Evolutionary conservation across 176 grass and related monocot species (phyloP), one percentile per base, ranked within the genome.

Genomic region (Cymbopogon citratus): DNA sequence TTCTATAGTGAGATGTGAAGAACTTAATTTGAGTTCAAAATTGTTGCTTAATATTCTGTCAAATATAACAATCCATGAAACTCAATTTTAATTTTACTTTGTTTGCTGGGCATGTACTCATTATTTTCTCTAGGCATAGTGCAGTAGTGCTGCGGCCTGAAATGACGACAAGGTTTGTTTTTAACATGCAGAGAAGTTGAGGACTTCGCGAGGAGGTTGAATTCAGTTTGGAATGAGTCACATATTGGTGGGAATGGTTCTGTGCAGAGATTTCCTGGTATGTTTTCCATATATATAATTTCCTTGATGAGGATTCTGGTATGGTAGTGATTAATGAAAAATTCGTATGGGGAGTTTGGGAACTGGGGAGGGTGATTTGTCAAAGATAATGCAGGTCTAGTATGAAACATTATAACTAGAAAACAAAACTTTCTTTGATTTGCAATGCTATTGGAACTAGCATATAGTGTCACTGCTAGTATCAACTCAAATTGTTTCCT

Each of bases 201-300:
- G 73, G 97, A 96, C 82, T 99, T 99, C 7, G 93, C 97, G 12
- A 89, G 97, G 78, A 91, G 97, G 90, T 82, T 99, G 86, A 99
- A 94, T 82, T 95, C 93, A 35, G 90, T 88, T 82, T 99, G 87
- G 77, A 88, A 71, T 27, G 87, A 87, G 48, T 82, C 93, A 39
- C 90, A 91, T 72, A 70, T 90, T 72, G 89, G 86, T 79, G 82
- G 73, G 62, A 91, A 91, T 71, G 73, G 74, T 85, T 88, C 86
- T 74, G 19, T 79, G 48, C 86, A 82, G 78, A 88, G 79, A 75
- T 82, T 79, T 74, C 72, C 79, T 85, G 90, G 78, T 88, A 51
- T 69, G n/a, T 74, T 83, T 79, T n/a, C 9, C 26, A 34, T 52
- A 29, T 52, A 29, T 38, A 36, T 16, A 66, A 60, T 66, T 24